Conservation (phyloP, 75 land plant species). For the Sequoia sempervirens region DNA sequence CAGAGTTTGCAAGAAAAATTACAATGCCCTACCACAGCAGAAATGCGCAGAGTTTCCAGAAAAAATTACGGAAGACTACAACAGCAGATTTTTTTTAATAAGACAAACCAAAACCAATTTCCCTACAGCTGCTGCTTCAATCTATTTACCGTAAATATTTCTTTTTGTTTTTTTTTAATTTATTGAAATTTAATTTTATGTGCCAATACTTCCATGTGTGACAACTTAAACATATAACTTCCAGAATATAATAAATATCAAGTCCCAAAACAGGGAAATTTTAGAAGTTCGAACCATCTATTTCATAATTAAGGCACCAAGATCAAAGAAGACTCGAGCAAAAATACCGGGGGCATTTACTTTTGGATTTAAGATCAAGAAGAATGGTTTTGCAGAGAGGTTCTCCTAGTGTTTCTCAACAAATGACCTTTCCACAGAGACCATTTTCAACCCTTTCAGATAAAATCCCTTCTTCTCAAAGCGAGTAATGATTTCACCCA, state of each 20-base stretch:
- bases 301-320: not conserved
- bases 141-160: no score
- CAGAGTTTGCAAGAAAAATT: no score
- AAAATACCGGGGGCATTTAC: not conserved
- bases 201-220: no score
- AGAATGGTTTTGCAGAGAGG: constrained; percentile 81
- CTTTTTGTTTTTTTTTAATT: no score
- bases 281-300: not conserved
- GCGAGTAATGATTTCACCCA: constrained; percentile 43
- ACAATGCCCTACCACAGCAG: no score
- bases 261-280: not conserved
- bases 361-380: constrained; percentile 9
- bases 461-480: constrained; percentile 62
- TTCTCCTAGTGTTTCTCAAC: constrained; percentile 95
- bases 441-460: constrained; percentile 59
- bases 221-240: not conserved
- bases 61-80: no score
- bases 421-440: constrained; percentile 60
- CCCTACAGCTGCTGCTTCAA: no score
- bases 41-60: no score
- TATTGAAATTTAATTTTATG: no score
- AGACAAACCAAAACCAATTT: no score
- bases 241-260: not conserved
- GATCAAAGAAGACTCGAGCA: not conserved
- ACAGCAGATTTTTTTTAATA: no score